Percentiles rank a stretch among this genome's conserved stretches.
phyloP scores from a whole-genome alignment of 2,329 filamentous ascomycete genomes.

The Xylariales sp. region DNA sequence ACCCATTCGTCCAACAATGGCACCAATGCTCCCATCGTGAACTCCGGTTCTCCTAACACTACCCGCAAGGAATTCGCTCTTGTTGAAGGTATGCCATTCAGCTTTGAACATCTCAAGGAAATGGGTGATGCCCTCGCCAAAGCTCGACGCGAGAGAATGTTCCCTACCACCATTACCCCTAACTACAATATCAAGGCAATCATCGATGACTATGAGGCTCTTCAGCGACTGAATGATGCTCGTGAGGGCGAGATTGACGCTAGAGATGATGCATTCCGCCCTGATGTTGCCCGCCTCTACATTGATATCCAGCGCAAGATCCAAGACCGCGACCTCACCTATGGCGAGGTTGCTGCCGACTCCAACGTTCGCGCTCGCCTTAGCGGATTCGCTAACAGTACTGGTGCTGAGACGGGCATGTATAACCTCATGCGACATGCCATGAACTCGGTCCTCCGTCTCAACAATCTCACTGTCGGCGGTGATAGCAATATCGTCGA shows the following conservation, averaged over 20 bases:
- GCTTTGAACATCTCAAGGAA: too few relatives aligned
- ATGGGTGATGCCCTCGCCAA: conserved; percentile 50
- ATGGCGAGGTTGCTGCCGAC: conserved; percentile 39
- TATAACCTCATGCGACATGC: conserved; percentile 49
- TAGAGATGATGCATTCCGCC: conserved; percentile 38
- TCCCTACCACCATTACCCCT: conserved; percentile 50
- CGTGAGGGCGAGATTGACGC: conserved; percentile 39
- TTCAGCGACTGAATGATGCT: conserved; percentile 44
- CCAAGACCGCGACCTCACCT: conserved; percentile 51
- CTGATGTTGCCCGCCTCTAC: conserved; percentile 39
- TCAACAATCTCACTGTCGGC: conserved; percentile 56
- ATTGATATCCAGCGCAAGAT: conserved; percentile 53
- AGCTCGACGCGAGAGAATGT: conserved; percentile 50
- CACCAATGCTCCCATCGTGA: background rate
- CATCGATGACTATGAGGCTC: conserved; percentile 50
- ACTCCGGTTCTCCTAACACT: background rate
- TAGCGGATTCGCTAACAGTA: conserved; percentile 42
- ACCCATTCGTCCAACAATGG: background rate
- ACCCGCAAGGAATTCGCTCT: background rate
- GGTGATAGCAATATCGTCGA: conserved; percentile 51
- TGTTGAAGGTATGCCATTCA: conserved; percentile 32
- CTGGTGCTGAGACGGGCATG: conserved; percentile 42
- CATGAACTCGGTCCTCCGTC: conserved; percentile 47
- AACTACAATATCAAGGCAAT: conserved; percentile 44
- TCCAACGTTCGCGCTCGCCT: conserved; percentile 43